These are phyloP conservation scores for Chrysophaeum taylorii DNA, from an alignment of 352 stramenopile genomes.

Conservation along the genomic window DNA sequence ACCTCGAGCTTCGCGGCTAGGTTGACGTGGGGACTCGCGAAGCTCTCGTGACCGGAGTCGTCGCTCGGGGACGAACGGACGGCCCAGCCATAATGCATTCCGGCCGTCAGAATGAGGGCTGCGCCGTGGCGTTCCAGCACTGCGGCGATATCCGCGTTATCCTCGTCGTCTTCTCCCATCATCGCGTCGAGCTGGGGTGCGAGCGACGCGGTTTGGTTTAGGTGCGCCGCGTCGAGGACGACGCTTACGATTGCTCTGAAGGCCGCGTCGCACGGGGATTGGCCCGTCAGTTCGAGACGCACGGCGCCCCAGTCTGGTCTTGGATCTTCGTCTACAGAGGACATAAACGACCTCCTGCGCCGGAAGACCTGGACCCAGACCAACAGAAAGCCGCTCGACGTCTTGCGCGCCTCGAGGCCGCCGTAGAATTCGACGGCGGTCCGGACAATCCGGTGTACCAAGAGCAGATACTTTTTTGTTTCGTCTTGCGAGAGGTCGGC, in stretches of 20 bases:
- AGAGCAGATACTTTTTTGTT: slow-evolving; percentile 36
- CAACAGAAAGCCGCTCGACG: slow-evolving; percentile 36
- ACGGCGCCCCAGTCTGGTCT: no score
- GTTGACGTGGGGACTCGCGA: slow-evolving; percentile 94
- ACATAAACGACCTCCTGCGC: no score
- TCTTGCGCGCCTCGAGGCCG: slow-evolving; percentile 40
- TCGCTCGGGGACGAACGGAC: slow-evolving; percentile 74
- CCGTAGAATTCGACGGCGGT: slow-evolving; percentile 26
- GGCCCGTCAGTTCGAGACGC: no score
- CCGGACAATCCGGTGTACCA: slow-evolving; percentile 35
- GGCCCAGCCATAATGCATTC: slow-evolving; percentile 70
- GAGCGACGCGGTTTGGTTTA: slow-evolving; percentile 55
- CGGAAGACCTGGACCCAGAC: no score
- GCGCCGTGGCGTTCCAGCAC: no score
- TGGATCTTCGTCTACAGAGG: no score
- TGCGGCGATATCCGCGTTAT: no score
- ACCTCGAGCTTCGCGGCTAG: slow-evolving; percentile 88
- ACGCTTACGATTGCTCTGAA: background rate
- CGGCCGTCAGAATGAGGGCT: slow-evolving; percentile 68
- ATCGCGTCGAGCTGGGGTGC: slow-evolving; percentile 41
- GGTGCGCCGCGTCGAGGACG: background rate
- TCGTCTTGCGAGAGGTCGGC: slow-evolving; percentile 35
- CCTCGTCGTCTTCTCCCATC: no score
- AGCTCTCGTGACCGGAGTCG: slow-evolving; percentile 75
- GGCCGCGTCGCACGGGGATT: background rate